Evolutionary conservation across 78 protist genomes (phyloP).

Genomic region (Dictyostelium capitatum): DNA sequence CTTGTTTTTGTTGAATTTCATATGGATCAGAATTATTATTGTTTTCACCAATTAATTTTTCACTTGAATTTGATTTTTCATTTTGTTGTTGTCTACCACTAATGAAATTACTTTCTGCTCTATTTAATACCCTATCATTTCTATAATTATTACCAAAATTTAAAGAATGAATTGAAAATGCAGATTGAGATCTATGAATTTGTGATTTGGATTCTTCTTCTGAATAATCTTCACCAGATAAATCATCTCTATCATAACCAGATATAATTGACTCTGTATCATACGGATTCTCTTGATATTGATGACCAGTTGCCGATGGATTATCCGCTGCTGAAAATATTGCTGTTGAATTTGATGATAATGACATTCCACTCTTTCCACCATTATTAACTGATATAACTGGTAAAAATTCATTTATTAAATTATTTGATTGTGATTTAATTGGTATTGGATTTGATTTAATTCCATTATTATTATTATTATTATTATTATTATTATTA

Average conservation of each 20-base stretch:
- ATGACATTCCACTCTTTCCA: slow-evolving; percentile 22
- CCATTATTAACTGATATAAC: background rate
- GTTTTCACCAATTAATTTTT: background rate
- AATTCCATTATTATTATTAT: background rate
- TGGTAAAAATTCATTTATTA: too few species aligned
- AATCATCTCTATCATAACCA: slow-evolving; percentile 65
- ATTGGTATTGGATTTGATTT: background rate
- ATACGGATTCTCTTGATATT: background rate
- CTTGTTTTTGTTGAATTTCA: slow-evolving; percentile 3
- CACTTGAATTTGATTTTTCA: background rate
- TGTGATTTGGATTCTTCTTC: background rate
- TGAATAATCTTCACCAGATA: background rate
- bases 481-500: background rate
- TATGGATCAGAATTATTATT: background rate
- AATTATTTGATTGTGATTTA: background rate
- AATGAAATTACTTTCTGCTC: background rate
- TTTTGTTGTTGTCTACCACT: background rate
- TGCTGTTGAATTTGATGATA: slow-evolving; percentile 65
- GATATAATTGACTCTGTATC: slow-evolving; percentile 13
- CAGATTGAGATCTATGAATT: slow-evolving; percentile 1
- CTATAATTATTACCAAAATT: background rate
- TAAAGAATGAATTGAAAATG: background rate
- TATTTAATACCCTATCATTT: background rate
- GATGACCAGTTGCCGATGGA: background rate
- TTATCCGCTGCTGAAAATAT: slow-evolving; percentile 59